Evolutionary conservation across 1,284 basidiomycete species (phyloP).

Genomic region (Inonotus hispidus): DNA sequence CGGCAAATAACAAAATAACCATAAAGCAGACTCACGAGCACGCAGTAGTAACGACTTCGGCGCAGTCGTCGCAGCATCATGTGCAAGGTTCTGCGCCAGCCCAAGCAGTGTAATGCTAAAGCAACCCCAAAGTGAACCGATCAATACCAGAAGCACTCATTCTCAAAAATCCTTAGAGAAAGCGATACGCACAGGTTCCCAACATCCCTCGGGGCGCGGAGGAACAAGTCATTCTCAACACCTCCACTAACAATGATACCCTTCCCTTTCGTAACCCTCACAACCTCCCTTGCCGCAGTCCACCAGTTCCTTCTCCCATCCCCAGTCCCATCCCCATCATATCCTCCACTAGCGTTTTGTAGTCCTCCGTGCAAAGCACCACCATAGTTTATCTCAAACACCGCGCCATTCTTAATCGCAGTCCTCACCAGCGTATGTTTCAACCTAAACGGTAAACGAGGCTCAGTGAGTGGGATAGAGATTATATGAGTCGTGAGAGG

Average conservation of each 20-base stretch:
- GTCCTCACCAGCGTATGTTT: slow-evolving; percentile 79
- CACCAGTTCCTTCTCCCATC: slow-evolving; percentile 75
- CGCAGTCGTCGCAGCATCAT: slow-evolving; percentile 52
- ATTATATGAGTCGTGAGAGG: slow-evolving; percentile 79
- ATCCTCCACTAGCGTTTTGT: slow-evolving; percentile 40
- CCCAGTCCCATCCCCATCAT: slow-evolving; percentile 37
- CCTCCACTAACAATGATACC: slow-evolving; percentile 66
- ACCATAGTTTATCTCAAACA: slow-evolving; percentile 77
- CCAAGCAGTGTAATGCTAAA: slow-evolving; percentile 59
- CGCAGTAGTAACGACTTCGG: slow-evolving; percentile 65
- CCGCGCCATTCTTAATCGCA: slow-evolving; percentile 77
- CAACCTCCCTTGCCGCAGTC: slow-evolving; percentile 67
- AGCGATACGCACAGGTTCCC: slow-evolving; percentile 57
- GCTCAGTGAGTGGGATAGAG: slow-evolving; percentile 71
- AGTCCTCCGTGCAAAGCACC: slow-evolving; percentile 63
- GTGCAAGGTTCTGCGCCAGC: slow-evolving; percentile 58
- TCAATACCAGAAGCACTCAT: not conserved
- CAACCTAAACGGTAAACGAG: slow-evolving; percentile 74
- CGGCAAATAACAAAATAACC: not conserved
- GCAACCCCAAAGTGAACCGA: not conserved
- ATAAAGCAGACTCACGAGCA: slow-evolving; percentile 51
- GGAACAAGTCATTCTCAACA: slow-evolving; percentile 47
- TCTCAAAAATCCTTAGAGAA: not conserved
- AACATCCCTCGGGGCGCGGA: slow-evolving; percentile 65
- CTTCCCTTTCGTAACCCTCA: slow-evolving; percentile 72